phyloP scores from a whole-genome alignment of 768 basidiomycete species.

The Gautieria morchelliformis region DNA sequence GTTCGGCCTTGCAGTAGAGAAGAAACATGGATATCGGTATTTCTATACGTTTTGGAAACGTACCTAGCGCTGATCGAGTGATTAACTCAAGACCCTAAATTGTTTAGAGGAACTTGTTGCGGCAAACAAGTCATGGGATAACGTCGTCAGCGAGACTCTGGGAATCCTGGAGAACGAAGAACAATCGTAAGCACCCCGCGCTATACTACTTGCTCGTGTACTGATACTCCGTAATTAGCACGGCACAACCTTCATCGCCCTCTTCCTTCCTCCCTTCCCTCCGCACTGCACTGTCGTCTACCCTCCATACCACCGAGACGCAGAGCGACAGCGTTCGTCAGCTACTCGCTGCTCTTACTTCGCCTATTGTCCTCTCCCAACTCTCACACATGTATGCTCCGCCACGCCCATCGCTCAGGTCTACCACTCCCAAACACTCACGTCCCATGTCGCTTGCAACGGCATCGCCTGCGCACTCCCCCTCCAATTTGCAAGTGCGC shows the following conservation, averaged over 20 bases:
- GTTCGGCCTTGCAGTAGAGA: constrained; percentile 1
- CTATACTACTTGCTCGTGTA: constrained; percentile 1
- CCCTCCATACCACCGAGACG: constrained; percentile 63
- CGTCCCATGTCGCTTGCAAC: constrained; percentile 35
- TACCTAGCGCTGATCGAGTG: neutral
- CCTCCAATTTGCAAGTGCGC: neutral
- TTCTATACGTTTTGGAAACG: neutral
- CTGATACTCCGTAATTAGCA: constrained; percentile 19
- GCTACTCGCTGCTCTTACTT: constrained; percentile 67
- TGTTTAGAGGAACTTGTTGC: constrained; percentile 57
- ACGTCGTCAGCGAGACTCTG: constrained; percentile 61
- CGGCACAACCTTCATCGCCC: constrained; percentile 34
- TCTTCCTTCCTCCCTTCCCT: constrained; percentile 45
- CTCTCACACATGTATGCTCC: constrained; percentile 86
- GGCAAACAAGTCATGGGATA: constrained; percentile 66
- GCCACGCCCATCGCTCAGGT: constrained; percentile 30
- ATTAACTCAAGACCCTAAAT: constrained; percentile 45
- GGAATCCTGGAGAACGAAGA: constrained; percentile 61
- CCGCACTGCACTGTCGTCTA: constrained; percentile 62
- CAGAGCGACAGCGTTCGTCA: constrained; percentile 79
- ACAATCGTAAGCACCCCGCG: constrained; percentile 35
- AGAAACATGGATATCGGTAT: constrained; percentile 4
- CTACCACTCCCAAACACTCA: constrained; percentile 16
- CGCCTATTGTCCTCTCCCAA: constrained; percentile 61
- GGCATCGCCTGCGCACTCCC: constrained; percentile 10